A percentile compares a stretch with the other conserved stretches of the same genome.
Evolutionary conservation across 2,329 filamentous ascomycete species (phyloP).

Genomic region (Gyromitra esculenta): DNA sequence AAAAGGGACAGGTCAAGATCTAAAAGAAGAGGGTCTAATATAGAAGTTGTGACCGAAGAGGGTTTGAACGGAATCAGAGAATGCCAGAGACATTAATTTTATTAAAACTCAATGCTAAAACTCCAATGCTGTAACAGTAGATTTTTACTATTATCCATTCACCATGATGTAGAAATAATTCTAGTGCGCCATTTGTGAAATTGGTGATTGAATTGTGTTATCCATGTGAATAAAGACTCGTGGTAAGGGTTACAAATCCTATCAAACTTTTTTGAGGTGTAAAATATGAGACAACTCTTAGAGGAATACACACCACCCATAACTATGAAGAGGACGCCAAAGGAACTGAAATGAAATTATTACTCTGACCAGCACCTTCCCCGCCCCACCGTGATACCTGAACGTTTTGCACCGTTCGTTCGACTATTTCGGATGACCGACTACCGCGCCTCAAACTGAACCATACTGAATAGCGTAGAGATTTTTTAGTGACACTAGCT

Average conservation of each 20-base stretch:
- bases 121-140: no score
- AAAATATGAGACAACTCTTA: slow-evolving; percentile 13
- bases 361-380: not conserved
- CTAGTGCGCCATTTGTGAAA: not conserved
- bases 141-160: no score
- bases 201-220: not conserved
- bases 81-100: slow-evolving; percentile 9
- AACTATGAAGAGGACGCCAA: not conserved
- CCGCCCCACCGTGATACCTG: not conserved
- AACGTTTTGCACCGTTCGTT: not conserved
- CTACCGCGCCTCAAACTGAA: slow-evolving; percentile 95
- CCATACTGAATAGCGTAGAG: slow-evolving; percentile 73
- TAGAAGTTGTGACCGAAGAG: slow-evolving; percentile 37
- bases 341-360: not conserved
- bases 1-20: slow-evolving; percentile 33
- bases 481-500: slow-evolving; percentile 33
- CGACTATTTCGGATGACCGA: slow-evolving; percentile 6
- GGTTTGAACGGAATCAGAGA: slow-evolving; percentile 17
- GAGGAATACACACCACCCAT: slow-evolving; percentile 9
- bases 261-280: slow-evolving; percentile 3
- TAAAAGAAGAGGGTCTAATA: slow-evolving; percentile 35
- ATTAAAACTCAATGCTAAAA: no score
- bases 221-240: not conserved
- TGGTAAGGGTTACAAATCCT: not conserved
- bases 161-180: no score